A percentile compares a stretch with the other conserved stretches of the same genome.
phyloP scores from a whole-genome alignment of 129 eudicot genomes.

The Flaveria robusta region DNA sequence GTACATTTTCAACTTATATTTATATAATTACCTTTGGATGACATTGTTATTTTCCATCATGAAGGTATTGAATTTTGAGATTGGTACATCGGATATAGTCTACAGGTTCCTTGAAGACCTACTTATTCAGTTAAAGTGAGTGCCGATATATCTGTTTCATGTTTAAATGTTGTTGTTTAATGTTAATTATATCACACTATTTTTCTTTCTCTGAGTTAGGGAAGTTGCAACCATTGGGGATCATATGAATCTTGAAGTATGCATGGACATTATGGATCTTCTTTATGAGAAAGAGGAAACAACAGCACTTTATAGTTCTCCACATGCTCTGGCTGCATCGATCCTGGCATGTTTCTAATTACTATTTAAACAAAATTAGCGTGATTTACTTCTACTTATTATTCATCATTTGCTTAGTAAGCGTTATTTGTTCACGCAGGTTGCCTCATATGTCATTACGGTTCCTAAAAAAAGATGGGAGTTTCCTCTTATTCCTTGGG shows the following conservation, averaged over 20 bases:
- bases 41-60: constrained; percentile 9
- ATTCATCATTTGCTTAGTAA: neutral
- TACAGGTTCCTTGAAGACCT: constrained; percentile 64
- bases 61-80: constrained; percentile 70
- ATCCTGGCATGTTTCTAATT: constrained; percentile 48
- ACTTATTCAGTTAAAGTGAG: constrained; percentile 57
- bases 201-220: constrained; percentile 35
- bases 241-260: constrained; percentile 55
- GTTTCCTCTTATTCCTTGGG: constrained; percentile 87
- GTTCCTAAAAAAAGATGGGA: constrained; percentile 75
- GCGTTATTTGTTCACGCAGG: constrained; percentile 39
- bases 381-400: constrained; percentile 21
- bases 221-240: constrained; percentile 70
- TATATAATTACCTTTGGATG: constrained; percentile 18
- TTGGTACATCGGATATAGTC: constrained; percentile 63
- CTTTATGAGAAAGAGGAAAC: constrained; percentile 73
- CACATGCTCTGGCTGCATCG: constrained; percentile 65
- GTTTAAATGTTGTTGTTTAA: neutral
- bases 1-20: constrained; percentile 25
- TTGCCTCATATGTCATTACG: constrained; percentile 61
- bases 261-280: constrained; percentile 89
- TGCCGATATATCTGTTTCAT: constrained; percentile 13
- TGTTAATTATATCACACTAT: neutral
- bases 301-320: constrained; percentile 49
- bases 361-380: neutral